phyloP scores from a whole-genome alignment of 176 grass and related monocot genomes.

The Luzula sylvatica region DNA sequence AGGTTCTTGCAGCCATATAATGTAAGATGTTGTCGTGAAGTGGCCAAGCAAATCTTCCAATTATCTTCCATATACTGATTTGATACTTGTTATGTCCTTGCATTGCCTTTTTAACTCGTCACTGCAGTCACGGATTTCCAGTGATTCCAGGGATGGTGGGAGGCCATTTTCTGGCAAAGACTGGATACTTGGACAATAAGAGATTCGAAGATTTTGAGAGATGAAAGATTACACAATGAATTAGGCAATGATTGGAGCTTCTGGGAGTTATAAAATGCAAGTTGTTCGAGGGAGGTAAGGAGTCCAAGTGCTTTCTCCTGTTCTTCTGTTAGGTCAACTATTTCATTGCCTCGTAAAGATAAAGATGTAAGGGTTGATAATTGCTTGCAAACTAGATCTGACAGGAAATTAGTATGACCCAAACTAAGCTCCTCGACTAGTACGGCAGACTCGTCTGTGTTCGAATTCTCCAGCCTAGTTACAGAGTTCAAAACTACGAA shows the following conservation, averaged over 20 bases:
- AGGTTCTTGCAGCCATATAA: rapidly evolving
- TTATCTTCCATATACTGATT: background rate
- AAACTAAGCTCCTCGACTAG: background rate
- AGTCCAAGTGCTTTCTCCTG: slow-evolving; percentile 7
- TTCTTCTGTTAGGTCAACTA: background rate
- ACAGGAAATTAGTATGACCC: background rate
- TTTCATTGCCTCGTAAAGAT: rapidly evolving
- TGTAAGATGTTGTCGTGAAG: background rate
- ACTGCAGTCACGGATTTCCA: rapidly evolving
- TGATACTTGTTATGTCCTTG: background rate
- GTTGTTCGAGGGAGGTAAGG: slow-evolving; percentile 14
- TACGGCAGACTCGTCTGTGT: background rate
- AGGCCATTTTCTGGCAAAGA: background rate
- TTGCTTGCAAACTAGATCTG: background rate
- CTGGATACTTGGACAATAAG: rapidly evolving
- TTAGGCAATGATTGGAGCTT: background rate
- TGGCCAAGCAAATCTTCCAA: background rate
- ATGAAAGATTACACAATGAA: slow-evolving; percentile 5
- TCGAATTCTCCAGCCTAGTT: background rate
- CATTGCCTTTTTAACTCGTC: background rate
- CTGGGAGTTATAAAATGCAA: rapidly evolving
- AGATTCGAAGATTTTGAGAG: background rate
- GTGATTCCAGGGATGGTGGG: slow-evolving; percentile 14
- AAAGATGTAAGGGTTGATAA: slow-evolving; percentile 10
- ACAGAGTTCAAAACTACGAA: background rate